Base-by-base conservation (phyloP, 441 rosid species). In the Isatis lusitanica region DNA sequence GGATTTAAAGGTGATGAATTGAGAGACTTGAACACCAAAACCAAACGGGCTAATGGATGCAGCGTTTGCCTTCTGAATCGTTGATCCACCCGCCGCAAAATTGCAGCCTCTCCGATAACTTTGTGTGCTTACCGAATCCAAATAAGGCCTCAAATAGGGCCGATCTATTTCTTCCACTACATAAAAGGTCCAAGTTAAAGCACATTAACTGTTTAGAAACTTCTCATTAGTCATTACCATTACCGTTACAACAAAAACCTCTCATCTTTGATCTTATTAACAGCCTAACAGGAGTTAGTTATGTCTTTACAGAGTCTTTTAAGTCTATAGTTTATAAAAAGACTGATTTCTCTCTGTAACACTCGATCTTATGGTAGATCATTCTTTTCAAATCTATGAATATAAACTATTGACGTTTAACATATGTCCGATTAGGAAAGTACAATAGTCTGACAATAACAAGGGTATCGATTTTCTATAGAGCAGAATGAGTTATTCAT, bases 31-130 rank as follows among this genome's bases (percentile, higher is more conserved):
- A 60, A 61, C 70, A 46, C 53, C 77, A 72, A 77, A 66, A 46
- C 73, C 44, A 60, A 77, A 77, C 17, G 80, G 80, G n/a, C 77
- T 71, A 71, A 52, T 13, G 24, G 80, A 66, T 16, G 74, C 74
- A 66, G 77, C 80, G 53, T 26, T 77, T 60, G 80, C 80, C 70
- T 77, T 77, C 26, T 77, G 77, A 60, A 77, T 67, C 10, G 80
- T 77, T 36, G 80, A 77, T 2, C 70, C 80, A 51, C 10, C 80
- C 12, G 77, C 80, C 11, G 80, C 80, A 46, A 71, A 77, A 18
- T 77, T 72, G 65, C 80, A 77, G 47, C 80, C 80, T 60, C 70
- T 60, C 44, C 59, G 58, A 53, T 77, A 77, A 47, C 70, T 77
- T 61, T 72, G 77, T 44, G 46, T 38, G 66, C 74, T 72, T 10